These are phyloP conservation scores for Botryotinia calthae DNA, from an alignment of 2,329 filamentous ascomycete species.

Conservation along the genomic window DNA sequence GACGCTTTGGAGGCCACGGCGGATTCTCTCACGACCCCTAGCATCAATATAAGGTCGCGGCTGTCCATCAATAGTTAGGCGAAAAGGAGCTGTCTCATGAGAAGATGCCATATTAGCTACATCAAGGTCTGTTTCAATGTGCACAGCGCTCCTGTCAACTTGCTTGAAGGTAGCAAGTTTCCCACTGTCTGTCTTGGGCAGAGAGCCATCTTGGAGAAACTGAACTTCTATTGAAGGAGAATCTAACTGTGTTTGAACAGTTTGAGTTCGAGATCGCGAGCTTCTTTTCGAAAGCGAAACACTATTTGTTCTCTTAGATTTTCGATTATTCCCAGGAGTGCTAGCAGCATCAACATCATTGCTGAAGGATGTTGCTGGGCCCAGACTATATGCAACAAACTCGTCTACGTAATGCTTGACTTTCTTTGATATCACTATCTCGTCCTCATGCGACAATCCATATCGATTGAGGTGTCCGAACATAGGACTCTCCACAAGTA, in stretches of 20 bases:
- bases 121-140: neutral
- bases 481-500: neutral
- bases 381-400: slow-evolving; percentile 10
- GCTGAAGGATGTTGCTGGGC: neutral
- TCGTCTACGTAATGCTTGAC: slow-evolving; percentile 14
- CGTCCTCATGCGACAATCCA: slow-evolving; percentile 11
- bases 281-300: neutral
- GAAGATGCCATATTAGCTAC: neutral
- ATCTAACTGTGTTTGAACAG: neutral
- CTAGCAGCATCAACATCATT: neutral
- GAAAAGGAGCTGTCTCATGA: neutral
- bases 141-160: neutral
- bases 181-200: neutral
- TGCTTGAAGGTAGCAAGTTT: neutral
- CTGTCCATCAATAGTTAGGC: neutral
- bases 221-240: neutral
- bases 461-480: slow-evolving; percentile 7
- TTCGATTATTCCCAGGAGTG: neutral
- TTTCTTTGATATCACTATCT: slow-evolving; percentile 16
- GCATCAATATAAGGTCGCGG: slow-evolving; percentile 23
- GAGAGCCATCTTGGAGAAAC: neutral
- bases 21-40: slow-evolving; percentile 15
- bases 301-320: neutral
- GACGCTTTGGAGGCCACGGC: slow-evolving; percentile 20
- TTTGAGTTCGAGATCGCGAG: neutral